These are phyloP conservation scores for Diospyros kaki DNA, from an alignment of 148 eudicot genomes.

Conservation along the genomic window DNA sequence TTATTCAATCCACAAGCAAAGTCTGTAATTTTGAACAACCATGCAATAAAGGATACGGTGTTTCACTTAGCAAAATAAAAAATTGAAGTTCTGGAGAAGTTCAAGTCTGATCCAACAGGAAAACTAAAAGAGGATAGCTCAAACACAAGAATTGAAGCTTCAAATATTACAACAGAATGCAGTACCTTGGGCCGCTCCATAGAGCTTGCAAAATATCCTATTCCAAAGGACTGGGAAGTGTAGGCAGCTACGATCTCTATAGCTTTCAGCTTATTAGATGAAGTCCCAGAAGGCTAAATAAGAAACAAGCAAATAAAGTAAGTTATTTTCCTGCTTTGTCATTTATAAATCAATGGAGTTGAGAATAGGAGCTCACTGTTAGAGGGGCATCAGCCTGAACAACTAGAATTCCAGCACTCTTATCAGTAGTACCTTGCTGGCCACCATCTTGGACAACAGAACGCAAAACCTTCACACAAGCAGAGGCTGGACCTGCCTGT, in stretches of 20 bases:
- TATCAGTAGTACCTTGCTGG: slow-evolving; percentile 37
- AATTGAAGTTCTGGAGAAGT: no score
- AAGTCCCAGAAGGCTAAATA: slow-evolving; percentile 37
- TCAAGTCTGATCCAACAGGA: no score
- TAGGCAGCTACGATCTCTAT: slow-evolving; percentile 88
- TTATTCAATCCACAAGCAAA: no score
- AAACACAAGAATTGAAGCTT: not conserved
- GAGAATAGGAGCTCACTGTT: slow-evolving; percentile 31
- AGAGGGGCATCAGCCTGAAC: slow-evolving; percentile 73
- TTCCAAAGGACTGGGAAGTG: slow-evolving; percentile 75
- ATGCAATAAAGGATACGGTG: no score
- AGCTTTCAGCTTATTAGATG: slow-evolving; percentile 51
- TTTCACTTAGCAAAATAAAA: no score
- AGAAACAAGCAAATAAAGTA: slow-evolving; percentile 5
- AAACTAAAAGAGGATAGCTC: no score
- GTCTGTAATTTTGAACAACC: no score
- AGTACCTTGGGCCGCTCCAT: slow-evolving; percentile 90
- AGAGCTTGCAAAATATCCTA: slow-evolving; percentile 83
- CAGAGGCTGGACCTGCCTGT: slow-evolving; percentile 81
- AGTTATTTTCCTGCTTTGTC: not conserved
- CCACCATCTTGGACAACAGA: slow-evolving; percentile 42
- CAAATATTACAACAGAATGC: not conserved
- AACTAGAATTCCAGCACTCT: slow-evolving; percentile 78
- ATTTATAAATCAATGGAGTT: not conserved
- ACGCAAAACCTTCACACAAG: slow-evolving; percentile 64